Evolutionary conservation across 1,284 basidiomycete genomes (phyloP), one percentile per base, ranked within the genome.

Genomic region (Bjerkandera adusta): DNA sequence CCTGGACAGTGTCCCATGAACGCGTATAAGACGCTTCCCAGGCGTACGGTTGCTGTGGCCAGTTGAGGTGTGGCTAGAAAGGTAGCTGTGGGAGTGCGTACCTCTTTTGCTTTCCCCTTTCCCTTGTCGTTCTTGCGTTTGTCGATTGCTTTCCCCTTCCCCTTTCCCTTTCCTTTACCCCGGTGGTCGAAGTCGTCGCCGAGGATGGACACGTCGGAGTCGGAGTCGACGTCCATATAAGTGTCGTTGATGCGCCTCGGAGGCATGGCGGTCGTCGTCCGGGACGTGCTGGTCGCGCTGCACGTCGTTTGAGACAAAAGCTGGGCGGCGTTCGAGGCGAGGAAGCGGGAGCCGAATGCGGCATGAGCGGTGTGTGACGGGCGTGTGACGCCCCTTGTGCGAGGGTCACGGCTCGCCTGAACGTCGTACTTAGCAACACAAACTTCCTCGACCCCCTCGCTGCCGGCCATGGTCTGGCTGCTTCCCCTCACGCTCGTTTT

Each of bases 21-120:
- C 94, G 85, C 41, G 92, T 86, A 64, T 95, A 97, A 6, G 89
- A 87, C 1, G 89, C 95, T 66, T 98, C 96, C 96, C 96, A 98
- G 24, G 93, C 92, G 59, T 95, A 95, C 1, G 83, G 76, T 78
- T 81, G 82, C 83, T 88, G 33, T 15, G 16, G 27, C 25, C 16
- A 21, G 13, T 24, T 11, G 20, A 15, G 11, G 1, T 15, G 26
- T 15, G 30, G 13, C 16, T 27, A 7, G 18, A 44, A 39, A 12
- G 20, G 26, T 44, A 7, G 40, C 39, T 40, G 7, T 5, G 13
- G 39, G 29, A 36, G 22, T 20, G 25, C 71, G 41, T 37, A 76
- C 79, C 45, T 81, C 80, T 57, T 77, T 80, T 3, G 71, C 68
- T 52, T 77, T 78, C 16, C 65, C 59, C 53, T 73, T 76, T 45